phyloP scores from a whole-genome alignment of 495 filamentous ascomycete species.

The Astrocystis sublimbata region DNA sequence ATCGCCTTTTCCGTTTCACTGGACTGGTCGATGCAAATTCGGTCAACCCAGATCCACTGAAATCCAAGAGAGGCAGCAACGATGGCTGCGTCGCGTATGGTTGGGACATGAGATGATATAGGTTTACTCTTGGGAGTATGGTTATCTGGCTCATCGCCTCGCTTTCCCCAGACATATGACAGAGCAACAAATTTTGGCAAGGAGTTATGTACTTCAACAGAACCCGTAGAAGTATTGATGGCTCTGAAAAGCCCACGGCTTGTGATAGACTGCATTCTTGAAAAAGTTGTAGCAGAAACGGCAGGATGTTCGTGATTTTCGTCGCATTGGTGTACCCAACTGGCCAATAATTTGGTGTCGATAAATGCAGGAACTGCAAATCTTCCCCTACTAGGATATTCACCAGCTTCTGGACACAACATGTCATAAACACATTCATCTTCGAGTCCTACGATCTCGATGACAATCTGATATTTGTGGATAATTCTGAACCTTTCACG shows the following conservation, averaged over 20 bases:
- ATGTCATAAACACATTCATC: neutral
- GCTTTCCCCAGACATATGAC: constrained; percentile 7
- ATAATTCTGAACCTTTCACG: neutral
- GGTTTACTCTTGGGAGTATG: neutral
- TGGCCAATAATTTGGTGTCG: neutral
- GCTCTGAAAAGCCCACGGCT: neutral
- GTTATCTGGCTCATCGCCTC: neutral
- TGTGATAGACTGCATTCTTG: constrained; percentile 1
- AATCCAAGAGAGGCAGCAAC: neutral
- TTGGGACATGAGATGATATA: neutral
- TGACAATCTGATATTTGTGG: neutral
- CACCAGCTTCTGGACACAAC: neutral
- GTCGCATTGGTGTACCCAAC: neutral
- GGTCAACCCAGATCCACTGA: constrained; percentile 7
- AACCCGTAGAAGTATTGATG: constrained; percentile 9
- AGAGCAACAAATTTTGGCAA: constrained; percentile 4
- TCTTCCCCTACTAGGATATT: neutral
- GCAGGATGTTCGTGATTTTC: neutral
- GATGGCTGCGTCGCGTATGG: neutral
- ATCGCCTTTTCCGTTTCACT: constrained; percentile 11
- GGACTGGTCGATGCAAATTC: constrained; percentile 8
- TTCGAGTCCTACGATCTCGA: constrained; percentile 1
- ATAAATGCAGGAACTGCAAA: neutral
- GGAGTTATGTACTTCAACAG: neutral
- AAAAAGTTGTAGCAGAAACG: neutral